A percentile compares a stretch with the other conserved stretches of the same genome.
Evolutionary conservation across 192 early-diverging fungal species (phyloP).

Genomic region (Polychytrium aggregatum): DNA sequence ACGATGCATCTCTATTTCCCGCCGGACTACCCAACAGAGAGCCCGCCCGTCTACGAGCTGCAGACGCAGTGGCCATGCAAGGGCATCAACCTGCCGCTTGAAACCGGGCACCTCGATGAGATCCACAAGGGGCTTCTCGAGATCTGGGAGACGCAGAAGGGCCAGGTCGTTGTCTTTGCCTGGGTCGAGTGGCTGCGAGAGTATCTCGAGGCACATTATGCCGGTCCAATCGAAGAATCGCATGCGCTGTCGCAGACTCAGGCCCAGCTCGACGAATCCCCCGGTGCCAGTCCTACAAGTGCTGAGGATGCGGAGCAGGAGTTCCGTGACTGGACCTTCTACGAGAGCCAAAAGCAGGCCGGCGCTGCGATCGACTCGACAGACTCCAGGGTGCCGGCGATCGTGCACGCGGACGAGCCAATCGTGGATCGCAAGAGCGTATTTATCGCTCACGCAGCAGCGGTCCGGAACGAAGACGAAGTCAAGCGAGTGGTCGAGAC

Average conservation of each 20-base stretch:
- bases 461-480: constrained; percentile 35
- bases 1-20: constrained; percentile 8
- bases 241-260: neutral
- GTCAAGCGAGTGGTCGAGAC: constrained; percentile 41
- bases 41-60: constrained; percentile 15
- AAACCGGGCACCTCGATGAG: too few relatives aligned
- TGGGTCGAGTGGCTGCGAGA: constrained; percentile 49
- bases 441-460: constrained; percentile 74
- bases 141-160: constrained; percentile 35
- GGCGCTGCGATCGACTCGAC: too few relatives aligned
- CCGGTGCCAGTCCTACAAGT: too few relatives aligned
- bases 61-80: neutral
- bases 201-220: constrained; percentile 8
- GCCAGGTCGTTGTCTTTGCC: constrained; percentile 55
- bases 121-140: constrained; percentile 1
- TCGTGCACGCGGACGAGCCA: constrained; percentile 44
- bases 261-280: too few relatives aligned
- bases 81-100: too few relatives aligned
- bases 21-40: constrained; percentile 9
- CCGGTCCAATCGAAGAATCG: neutral
- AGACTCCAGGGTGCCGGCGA: too few relatives aligned
- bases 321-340: too few relatives aligned
- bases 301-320: too few relatives aligned
- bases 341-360: too few relatives aligned
- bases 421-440: constrained; percentile 70